These are phyloP conservation scores for Metrosideros polymorpha DNA, from an alignment of 441 rosid species.

Conservation along the genomic window DNA sequence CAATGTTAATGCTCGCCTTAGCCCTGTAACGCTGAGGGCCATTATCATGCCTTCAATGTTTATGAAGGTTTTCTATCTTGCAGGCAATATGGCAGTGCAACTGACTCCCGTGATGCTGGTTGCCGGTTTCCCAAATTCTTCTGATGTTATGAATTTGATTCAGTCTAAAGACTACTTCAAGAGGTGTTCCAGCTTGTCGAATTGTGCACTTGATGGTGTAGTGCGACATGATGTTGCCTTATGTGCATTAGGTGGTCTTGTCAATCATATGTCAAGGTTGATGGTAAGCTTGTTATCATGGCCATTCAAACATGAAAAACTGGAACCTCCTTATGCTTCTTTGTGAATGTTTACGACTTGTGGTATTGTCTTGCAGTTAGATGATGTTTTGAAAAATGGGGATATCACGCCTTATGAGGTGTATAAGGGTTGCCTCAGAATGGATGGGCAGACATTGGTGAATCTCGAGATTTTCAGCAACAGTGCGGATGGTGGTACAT, in stretches of 20 bases:
- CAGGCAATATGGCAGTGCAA: slow-evolving; percentile 60
- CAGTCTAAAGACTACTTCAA: slow-evolving; percentile 60
- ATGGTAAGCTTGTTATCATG: slow-evolving; percentile 43
- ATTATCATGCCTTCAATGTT: not conserved
- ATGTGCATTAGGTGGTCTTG: slow-evolving; percentile 78
- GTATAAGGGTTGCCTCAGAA: slow-evolving; percentile 71
- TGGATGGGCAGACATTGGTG: slow-evolving; percentile 93
- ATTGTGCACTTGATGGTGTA: slow-evolving; percentile 37
- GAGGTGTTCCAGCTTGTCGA: slow-evolving; percentile 49
- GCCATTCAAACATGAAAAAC: not conserved
- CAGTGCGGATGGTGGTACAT: slow-evolving; percentile 68
- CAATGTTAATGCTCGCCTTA: not conserved
- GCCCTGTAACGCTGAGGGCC: not conserved
- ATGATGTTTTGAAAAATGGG: slow-evolving; percentile 68
- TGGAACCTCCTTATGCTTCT: slow-evolving; percentile 1
- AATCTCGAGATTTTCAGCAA: slow-evolving; percentile 91
- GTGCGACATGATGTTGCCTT: slow-evolving; percentile 40
- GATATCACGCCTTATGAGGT: slow-evolving; percentile 78
- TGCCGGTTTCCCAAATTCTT: slow-evolving; percentile 44
- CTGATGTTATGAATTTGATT: slow-evolving; percentile 59
- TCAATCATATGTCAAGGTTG: slow-evolving; percentile 74
- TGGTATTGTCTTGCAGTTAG: slow-evolving; percentile 36
- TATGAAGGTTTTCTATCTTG: not conserved
- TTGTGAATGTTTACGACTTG: slow-evolving; percentile 7
- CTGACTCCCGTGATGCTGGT: slow-evolving; percentile 44